phyloP scores from a whole-genome alignment of 2,329 filamentous ascomycete species.

The Penicillium freii region DNA sequence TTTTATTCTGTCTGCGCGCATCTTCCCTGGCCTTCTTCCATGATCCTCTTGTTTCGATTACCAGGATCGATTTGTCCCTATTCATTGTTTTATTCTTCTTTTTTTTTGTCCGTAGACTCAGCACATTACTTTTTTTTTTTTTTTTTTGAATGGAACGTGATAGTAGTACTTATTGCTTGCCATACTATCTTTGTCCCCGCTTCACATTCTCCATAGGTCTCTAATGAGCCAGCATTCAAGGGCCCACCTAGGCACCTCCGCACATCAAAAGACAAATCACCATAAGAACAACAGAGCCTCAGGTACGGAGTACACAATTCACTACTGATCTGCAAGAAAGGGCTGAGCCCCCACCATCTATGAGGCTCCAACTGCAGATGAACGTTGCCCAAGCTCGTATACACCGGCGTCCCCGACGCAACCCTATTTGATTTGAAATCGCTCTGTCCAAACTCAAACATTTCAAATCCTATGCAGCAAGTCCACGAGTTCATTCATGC shows the following conservation, averaged over 20 bases:
- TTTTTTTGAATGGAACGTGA: constrained; percentile 1
- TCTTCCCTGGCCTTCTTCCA: not conserved
- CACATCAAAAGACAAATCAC: not conserved
- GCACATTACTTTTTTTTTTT: not conserved
- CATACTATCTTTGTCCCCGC: not conserved
- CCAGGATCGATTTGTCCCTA: not conserved
- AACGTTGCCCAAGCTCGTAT: not conserved
- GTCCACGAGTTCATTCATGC: not conserved
- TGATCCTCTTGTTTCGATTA: not conserved
- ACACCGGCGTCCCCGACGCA: constrained; percentile 4
- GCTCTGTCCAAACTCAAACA: not conserved
- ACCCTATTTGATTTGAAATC: not conserved
- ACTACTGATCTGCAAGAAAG: not conserved
- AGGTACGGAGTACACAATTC: not conserved
- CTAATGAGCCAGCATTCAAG: not conserved
- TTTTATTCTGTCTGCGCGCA: constrained; percentile 1
- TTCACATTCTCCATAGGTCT: not conserved
- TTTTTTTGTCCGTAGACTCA: not conserved
- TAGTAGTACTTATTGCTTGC: not conserved
- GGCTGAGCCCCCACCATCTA: not conserved
- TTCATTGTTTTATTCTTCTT: not conserved
- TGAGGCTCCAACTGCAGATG: constrained; percentile 1
- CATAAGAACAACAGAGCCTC: constrained; percentile 1
- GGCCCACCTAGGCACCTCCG: not conserved
- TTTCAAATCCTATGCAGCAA: not conserved